phyloP scores from a whole-genome alignment of 306 rosid genomes.

The Senna siamea region DNA sequence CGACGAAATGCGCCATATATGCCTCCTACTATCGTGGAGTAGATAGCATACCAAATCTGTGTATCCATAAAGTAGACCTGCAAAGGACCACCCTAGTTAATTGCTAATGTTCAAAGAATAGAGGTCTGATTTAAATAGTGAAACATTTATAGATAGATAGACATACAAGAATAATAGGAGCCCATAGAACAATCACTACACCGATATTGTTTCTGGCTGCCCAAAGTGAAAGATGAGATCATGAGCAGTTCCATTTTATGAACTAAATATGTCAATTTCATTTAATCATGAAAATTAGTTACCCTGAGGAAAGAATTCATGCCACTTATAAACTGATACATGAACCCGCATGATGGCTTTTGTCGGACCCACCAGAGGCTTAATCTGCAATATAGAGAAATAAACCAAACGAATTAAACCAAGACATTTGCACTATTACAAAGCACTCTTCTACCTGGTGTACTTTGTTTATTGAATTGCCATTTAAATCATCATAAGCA shows the following conservation, averaged over 20 bases:
- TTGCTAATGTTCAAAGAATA: constrained; percentile 22
- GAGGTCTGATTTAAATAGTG: constrained; percentile 27
- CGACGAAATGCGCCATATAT: constrained; percentile 95
- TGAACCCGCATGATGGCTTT: constrained; percentile 67
- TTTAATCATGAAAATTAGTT: constrained; percentile 33
- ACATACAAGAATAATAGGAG: constrained; percentile 93
- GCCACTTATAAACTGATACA: constrained; percentile 66
- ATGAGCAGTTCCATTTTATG: constrained; percentile 27
- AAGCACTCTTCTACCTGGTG: background rate
- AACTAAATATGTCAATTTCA: constrained; percentile 28
- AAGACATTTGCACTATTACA: constrained; percentile 7
- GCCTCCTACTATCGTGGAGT: constrained; percentile 89
- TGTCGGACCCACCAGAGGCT: constrained; percentile 90
- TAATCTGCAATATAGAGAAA: constrained; percentile 67
- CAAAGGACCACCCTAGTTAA: constrained; percentile 27
- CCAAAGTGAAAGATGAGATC: constrained; percentile 44
- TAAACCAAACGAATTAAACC: constrained; percentile 27
- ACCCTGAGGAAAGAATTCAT: constrained; percentile 96
- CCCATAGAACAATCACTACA: constrained; percentile 87
- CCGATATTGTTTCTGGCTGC: constrained; percentile 88
- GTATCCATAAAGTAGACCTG: constrained; percentile 99
- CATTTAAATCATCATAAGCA: background rate
- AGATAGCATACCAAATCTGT: constrained; percentile 99
- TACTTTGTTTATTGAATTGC: background rate
- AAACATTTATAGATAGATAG: constrained; percentile 29